These are phyloP conservation scores for Lactifluus hygrophoroides DNA, from an alignment of 768 basidiomycete species.

Conservation along the genomic window DNA sequence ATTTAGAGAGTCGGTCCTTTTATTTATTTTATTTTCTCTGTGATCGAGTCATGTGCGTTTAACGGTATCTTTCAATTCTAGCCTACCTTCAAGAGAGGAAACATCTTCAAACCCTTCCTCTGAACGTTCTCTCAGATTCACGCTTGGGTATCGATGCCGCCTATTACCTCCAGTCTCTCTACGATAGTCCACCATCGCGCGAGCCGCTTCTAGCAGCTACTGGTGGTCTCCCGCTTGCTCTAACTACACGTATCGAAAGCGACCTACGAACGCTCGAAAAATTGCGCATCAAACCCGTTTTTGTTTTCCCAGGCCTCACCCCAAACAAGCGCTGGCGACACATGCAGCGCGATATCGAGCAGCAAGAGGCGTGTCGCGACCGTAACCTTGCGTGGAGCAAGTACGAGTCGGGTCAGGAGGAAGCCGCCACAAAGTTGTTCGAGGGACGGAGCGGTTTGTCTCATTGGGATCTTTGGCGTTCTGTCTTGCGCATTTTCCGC, in stretches of 20 bases:
- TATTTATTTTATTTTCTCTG: too few species aligned
- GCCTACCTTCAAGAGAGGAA: conserved; percentile 84
- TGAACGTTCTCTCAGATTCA: conserved; percentile 78
- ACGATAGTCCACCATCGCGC: conserved; percentile 64
- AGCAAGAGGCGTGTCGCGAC: conserved; percentile 62
- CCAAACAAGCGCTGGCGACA: conserved; percentile 69
- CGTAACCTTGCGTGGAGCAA: conserved; percentile 83
- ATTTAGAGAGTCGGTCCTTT: conserved; percentile 61
- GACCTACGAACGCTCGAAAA: conserved; percentile 89
- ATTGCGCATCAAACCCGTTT: conserved; percentile 94
- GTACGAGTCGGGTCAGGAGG: conserved; percentile 89
- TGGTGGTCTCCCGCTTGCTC: conserved; percentile 85
- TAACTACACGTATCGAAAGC: conserved; percentile 80
- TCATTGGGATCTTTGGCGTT: conserved; percentile 92
- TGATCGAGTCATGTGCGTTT: neutral
- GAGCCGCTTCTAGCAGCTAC: conserved; percentile 93
- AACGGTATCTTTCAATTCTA: conserved; percentile 27
- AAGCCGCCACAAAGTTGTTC: conserved; percentile 77
- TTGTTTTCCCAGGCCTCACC: conserved; percentile 87
- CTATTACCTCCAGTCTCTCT: conserved; percentile 75
- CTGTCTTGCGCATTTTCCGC: conserved; percentile 86
- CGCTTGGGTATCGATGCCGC: conserved; percentile 96
- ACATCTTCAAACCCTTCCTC: conserved; percentile 73
- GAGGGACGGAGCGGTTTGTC: conserved; percentile 59
- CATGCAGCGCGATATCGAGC: conserved; percentile 40